phyloP scores from a whole-genome alignment of 1,284 basidiomycete species.

The Limonomyces culmigenus region DNA sequence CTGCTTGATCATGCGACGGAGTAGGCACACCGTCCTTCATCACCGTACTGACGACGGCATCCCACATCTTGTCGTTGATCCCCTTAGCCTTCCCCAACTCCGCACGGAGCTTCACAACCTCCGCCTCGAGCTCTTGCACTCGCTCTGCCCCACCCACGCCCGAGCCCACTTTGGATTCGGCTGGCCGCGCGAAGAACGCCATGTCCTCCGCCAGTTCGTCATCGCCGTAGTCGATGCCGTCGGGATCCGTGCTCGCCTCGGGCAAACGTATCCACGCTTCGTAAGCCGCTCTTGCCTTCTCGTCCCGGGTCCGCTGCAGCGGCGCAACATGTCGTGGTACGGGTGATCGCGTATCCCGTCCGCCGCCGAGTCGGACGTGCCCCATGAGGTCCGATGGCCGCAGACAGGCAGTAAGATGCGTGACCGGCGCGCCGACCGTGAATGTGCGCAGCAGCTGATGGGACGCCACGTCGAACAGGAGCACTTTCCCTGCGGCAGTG shows the following conservation, averaged over 20 bases:
- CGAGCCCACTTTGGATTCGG: neutral
- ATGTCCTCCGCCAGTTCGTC: conserved; percentile 46
- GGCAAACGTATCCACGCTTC: conserved; percentile 49
- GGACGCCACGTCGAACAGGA: conserved; percentile 77
- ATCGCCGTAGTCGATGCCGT: conserved; percentile 18
- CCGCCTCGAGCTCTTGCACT: conserved; percentile 54
- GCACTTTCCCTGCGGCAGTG: conserved; percentile 57
- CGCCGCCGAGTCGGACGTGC: conserved; percentile 43
- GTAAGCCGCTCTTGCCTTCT: conserved; percentile 44
- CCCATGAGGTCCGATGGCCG: conserved; percentile 74
- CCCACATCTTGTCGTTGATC: conserved; percentile 86
- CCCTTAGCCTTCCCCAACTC: conserved; percentile 69
- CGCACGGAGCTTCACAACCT: conserved; percentile 44
- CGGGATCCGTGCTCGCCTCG: too few relatives aligned
- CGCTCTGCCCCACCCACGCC: conserved; percentile 21
- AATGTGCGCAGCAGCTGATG: conserved; percentile 79
- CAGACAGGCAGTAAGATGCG: conserved; percentile 58
- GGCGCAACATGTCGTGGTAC: conserved; percentile 49
- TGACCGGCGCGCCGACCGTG: conserved; percentile 59
- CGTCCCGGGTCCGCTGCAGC: conserved; percentile 58
- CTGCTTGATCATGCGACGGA: too few relatives aligned
- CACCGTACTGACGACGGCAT: conserved; percentile 51
- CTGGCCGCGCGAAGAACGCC: conserved; percentile 35
- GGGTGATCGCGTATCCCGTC: conserved; percentile 15
- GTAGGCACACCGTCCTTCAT: too few relatives aligned